These are phyloP conservation scores for Amesomyces nigricolor DNA, from an alignment of 2,329 filamentous ascomycete species.

Conservation along the genomic window DNA sequence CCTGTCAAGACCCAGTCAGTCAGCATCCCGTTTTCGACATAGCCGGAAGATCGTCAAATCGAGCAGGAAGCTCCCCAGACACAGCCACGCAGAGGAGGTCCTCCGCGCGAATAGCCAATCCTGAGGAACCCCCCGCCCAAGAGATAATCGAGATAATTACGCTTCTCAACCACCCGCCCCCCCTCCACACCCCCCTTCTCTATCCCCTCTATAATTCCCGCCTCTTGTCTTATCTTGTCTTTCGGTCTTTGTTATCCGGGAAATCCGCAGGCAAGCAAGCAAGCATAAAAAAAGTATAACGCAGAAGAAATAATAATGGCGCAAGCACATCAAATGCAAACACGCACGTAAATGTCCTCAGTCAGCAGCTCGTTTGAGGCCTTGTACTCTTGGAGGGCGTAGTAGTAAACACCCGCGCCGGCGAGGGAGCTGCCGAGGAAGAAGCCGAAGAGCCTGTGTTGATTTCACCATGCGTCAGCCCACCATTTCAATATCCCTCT, in stretches of 20 bases:
- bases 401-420: conserved; percentile 81
- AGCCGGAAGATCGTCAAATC: not conserved
- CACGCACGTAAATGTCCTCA: conserved; percentile 91
- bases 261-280: not conserved
- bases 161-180: not conserved
- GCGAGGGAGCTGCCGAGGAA: conserved; percentile 76
- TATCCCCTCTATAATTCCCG: not conserved
- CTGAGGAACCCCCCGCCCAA: not conserved
- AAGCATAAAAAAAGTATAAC: conserved; percentile 1
- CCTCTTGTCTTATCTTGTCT: no score
- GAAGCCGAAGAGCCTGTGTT: conserved; percentile 77
- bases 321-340: conserved; percentile 35
- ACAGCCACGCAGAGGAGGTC: not conserved
- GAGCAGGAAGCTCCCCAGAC: not conserved
- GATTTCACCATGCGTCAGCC: conserved; percentile 10
- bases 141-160: conserved; percentile 18
- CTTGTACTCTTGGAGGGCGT: conserved; percentile 89
- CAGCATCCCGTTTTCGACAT: conserved; percentile 2
- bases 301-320: no score
- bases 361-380: conserved; percentile 87
- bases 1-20: conserved; percentile 43
- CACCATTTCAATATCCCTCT: not conserved
- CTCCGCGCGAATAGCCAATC: not conserved
- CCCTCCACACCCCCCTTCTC: not conserved
- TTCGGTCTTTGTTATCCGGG: no score